Percentiles rank a stretch among this genome's conserved stretches.
Evolutionary conservation across 305 asterid genomes (phyloP).

Genomic region (Fraxinus albicans): DNA sequence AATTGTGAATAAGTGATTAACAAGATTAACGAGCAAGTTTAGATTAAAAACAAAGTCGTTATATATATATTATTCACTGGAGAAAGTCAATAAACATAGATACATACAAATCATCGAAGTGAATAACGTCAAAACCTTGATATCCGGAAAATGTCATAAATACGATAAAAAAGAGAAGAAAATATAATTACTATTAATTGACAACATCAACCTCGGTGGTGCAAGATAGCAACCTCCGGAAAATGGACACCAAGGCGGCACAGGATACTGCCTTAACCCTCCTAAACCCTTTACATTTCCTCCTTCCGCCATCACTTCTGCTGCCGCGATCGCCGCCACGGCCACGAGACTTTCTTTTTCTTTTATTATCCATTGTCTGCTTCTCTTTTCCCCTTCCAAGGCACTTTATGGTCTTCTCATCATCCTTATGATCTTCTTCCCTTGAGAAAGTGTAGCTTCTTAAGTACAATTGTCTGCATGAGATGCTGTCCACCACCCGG

Average conservation of each 20-base stretch:
- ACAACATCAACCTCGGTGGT: slow-evolving; percentile 53
- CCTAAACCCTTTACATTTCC: slow-evolving; percentile 22
- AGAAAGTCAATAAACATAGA: neutral
- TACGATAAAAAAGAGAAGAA: neutral
- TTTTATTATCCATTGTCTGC: neutral
- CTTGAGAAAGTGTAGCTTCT: slow-evolving; percentile 79
- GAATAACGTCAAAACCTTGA: neutral
- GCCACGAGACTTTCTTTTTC: neutral
- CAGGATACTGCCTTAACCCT: slow-evolving; percentile 16
- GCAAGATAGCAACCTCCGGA: slow-evolving; percentile 54
- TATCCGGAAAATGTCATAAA: neutral
- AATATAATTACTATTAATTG: slow-evolving; percentile 20
- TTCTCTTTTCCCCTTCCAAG: slow-evolving; percentile 33
- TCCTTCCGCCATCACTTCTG: neutral
- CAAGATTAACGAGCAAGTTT: neutral
- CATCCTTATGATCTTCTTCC: slow-evolving; percentile 43
- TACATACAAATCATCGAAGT: neutral
- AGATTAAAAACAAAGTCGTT: neutral
- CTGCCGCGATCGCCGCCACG: neutral
- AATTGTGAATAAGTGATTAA: neutral
- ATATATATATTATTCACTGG: neutral
- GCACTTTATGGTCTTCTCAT: slow-evolving; percentile 32
- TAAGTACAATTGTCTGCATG: slow-evolving; percentile 71
- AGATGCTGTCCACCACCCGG: slow-evolving; percentile 63
- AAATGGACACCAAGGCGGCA: slow-evolving; percentile 32